Base-by-base conservation (phyloP, 306 rosid species). In the Casuarina equisetifolia region DNA sequence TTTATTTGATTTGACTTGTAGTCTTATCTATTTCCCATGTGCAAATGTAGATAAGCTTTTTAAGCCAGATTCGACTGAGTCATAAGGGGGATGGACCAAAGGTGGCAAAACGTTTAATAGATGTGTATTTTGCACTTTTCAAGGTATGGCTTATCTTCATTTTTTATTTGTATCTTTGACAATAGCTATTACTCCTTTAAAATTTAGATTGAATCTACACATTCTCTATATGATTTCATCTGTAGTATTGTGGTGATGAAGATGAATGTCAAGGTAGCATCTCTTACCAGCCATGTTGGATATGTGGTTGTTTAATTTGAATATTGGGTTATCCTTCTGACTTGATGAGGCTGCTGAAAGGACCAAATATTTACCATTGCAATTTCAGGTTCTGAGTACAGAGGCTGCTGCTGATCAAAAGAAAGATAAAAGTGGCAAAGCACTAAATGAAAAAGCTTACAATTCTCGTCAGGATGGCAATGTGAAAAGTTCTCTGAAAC, bases 61-160 rank as follows among this genome's bases (percentile, higher is more conserved):
- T 95, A 89, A 92, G 97, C 84, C 97, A 95, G 90, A 87, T 91
- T 57, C 96, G 91, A 53, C 96, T 92, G 6, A 82, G 90, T 50
- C 88, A 82, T 70, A 91, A 79, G 80, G 96, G 92, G 84, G 97
- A 95, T 78, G 99, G 99, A 72, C 96, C 99, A 38, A 93, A 86
- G 78, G 96, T 92, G 80, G 99, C 99, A 10, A 95, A 95, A 89
- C 92, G 91, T 53, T 85, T 95, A 40, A 84, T 95, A 59, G 97
- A 92, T 74, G 96, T 95, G 5, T 95, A 95, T 74, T 95, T 95
- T 86, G 96, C 90, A 20, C 88, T 95, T 82, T 95, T 95, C 85
- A 95, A 95, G 99, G 99, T 92, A 92, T 54, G 0, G 32, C 32
- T 25, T 25, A 25, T 25, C 32, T 25, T 51, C 42, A 7, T 68